Evolutionary conservation across 768 basidiomycete species (phyloP), one percentile per base, ranked within the genome.

Genomic region (Exsudoporus frostii): DNA sequence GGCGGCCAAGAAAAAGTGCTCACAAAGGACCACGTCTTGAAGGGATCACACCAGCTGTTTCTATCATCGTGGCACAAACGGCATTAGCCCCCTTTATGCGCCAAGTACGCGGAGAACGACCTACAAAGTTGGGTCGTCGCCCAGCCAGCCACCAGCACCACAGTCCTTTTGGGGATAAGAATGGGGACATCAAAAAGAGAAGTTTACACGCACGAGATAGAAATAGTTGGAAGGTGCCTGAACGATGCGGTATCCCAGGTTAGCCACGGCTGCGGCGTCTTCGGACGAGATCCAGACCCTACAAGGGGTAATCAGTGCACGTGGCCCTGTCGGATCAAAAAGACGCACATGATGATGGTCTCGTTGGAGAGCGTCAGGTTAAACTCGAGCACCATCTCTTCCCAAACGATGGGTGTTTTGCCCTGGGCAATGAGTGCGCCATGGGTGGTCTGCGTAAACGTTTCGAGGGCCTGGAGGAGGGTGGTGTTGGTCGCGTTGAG

Each of bases 341-440:
- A 4, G 1, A 9, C 59, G 9, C 33, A 76, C 74, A 79, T 69
- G 45, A 79, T 62, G 48, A 79, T 58, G 9, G 76, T 75, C 38
- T 78, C 74, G 32, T 75, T 74, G 20, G 60, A 61, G 1, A 80
- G 67, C 0, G 66, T 70, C 10, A 80, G 58, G 45, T 76, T 71
- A 27, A 27, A 27, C 27, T 6, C 8, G 7, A 74, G 50, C 10
- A 75, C 70, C 78, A 82, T 79, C 55, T 84, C 83, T 73, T 93
- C 85, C 87, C 90, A 92, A 7, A 93, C 89, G 30, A 92, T 83
- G 1, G 90, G 85, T 0, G 80, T 86, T 71, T 92, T 93, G 0
- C 84, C 85, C 1, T 77, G 61, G 0, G 69, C 68, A 8, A 67
- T 71, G 43, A 93, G 68, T 3, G 80, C 78, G 0, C 62, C 66